Evolutionary conservation across 2,329 filamentous ascomycete genomes (phyloP).

Genomic region (Truncatella angustata): DNA sequence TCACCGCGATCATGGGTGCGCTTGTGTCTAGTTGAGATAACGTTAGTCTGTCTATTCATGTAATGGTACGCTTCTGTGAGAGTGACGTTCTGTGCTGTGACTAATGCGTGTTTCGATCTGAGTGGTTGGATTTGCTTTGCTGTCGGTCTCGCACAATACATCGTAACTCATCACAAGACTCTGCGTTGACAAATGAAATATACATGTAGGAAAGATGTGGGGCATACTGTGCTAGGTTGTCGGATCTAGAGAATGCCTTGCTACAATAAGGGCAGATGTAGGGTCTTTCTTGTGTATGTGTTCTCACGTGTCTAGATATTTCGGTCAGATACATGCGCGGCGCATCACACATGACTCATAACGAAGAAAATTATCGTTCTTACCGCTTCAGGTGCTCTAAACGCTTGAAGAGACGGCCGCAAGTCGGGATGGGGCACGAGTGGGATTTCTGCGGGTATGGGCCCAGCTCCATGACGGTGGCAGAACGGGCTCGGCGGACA

Average conservation of each 20-base stretch:
- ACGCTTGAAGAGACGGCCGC: slow-evolving; percentile 95
- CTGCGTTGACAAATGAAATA: slow-evolving; percentile 31
- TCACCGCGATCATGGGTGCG: slow-evolving; percentile 66
- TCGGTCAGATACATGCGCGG: slow-evolving; percentile 46
- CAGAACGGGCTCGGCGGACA: slow-evolving; percentile 85
- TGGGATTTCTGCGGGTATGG: slow-evolving; percentile 98
- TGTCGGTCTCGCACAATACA: slow-evolving; percentile 31
- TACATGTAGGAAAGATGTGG: slow-evolving; percentile 36
- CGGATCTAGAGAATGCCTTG: slow-evolving; percentile 97
- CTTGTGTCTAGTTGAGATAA: slow-evolving; percentile 70
- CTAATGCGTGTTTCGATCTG: slow-evolving; percentile 32
- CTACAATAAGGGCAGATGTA: slow-evolving; percentile 98
- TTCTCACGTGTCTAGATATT: slow-evolving; percentile 86
- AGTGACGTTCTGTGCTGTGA: slow-evolving; percentile 21
- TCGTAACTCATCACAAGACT: slow-evolving; percentile 41
- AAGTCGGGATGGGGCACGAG: slow-evolving; percentile 98
- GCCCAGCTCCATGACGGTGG: slow-evolving; percentile 93
- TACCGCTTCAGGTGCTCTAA: slow-evolving; percentile 99
- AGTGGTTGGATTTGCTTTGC: slow-evolving; percentile 25
- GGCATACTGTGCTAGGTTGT: slow-evolving; percentile 95
- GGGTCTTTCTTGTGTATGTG: slow-evolving; percentile 97
- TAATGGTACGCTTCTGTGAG: not conserved
- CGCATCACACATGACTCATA: slow-evolving; percentile 38
- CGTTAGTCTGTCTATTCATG: slow-evolving; percentile 31
- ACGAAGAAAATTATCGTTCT: slow-evolving; percentile 46